Evolutionary conservation across 2,329 filamentous ascomycete genomes (phyloP).

Genomic region (Zymoseptoria crescenta): DNA sequence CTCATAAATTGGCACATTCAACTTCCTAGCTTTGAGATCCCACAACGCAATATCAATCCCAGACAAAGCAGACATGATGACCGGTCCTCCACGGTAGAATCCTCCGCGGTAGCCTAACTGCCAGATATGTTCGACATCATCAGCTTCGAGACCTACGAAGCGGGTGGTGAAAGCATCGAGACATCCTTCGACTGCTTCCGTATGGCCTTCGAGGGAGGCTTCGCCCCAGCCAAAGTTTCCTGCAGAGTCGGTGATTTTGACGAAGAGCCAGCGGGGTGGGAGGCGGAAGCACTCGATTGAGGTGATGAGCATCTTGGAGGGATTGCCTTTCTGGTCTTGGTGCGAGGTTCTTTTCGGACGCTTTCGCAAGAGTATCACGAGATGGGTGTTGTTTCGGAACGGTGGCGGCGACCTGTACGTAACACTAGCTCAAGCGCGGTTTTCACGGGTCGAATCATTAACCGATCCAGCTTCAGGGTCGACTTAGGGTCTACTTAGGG

Average conservation of each 20-base stretch:
- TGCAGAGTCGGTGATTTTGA: slow-evolving; percentile 63
- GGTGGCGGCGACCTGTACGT: too few species aligned
- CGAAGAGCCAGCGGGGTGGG: slow-evolving; percentile 68
- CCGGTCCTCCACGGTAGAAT: slow-evolving; percentile 71
- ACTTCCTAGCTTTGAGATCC: slow-evolving; percentile 62
- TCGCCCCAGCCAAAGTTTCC: slow-evolving; percentile 66
- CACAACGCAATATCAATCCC: slow-evolving; percentile 74
- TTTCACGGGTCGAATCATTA: too few species aligned
- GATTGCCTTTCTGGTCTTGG: too few species aligned
- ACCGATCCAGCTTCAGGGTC: too few species aligned
- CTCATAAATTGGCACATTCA: slow-evolving; percentile 63
- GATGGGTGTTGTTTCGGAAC: too few species aligned
- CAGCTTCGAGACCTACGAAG: slow-evolving; percentile 60
- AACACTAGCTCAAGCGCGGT: too few species aligned
- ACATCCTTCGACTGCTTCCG: slow-evolving; percentile 65
- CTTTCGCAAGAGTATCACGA: too few species aligned
- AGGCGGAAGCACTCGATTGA: slow-evolving; percentile 67
- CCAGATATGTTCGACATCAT: slow-evolving; percentile 77
- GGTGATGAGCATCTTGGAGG: slow-evolving; percentile 38
- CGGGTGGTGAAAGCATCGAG: slow-evolving; percentile 58
- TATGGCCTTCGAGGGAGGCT: slow-evolving; percentile 63
- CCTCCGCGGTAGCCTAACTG: slow-evolving; percentile 59
- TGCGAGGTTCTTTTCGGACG: too few species aligned
- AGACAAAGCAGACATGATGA: slow-evolving; percentile 71
- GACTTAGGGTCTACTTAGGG: too few species aligned